These are phyloP conservation scores for Epichloe bromicola DNA, from an alignment of 2,329 filamentous ascomycete species.

Conservation along the genomic window DNA sequence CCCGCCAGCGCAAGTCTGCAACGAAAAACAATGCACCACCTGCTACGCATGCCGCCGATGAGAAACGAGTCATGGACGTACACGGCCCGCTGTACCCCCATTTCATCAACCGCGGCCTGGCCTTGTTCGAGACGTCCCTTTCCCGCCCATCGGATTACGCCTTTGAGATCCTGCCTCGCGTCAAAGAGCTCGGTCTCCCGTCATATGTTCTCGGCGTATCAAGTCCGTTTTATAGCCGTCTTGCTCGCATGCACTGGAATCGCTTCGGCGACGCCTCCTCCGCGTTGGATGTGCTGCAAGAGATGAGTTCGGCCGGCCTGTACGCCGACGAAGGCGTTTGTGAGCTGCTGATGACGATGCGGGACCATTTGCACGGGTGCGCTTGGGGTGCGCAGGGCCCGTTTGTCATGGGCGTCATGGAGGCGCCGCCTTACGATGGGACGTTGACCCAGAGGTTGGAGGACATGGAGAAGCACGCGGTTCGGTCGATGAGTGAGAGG, in stretches of 20 bases:
- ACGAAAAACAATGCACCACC: conserved; percentile 1
- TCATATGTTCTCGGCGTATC: conserved; percentile 61
- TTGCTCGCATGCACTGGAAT: conserved; percentile 49
- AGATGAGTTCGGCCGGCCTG: conserved; percentile 53
- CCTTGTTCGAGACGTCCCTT: conserved; percentile 45
- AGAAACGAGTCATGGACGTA: conserved; percentile 34
- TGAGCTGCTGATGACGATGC: conserved; percentile 17
- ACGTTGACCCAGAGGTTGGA: conserved; percentile 15
- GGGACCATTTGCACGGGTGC: conserved; percentile 21
- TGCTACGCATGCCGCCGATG: conserved; percentile 6
- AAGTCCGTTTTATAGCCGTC: conserved; percentile 55
- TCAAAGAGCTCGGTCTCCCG: conserved; percentile 54
- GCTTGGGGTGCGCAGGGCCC: conserved; percentile 23
- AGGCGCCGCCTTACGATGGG: conserved; percentile 22
- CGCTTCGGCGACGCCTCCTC: conserved; percentile 43
- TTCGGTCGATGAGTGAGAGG: too few species aligned
- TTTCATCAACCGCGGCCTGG: conserved; percentile 44
- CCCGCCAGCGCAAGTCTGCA: background rate
- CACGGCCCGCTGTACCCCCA: conserved; percentile 50
- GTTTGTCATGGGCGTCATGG: conserved; percentile 26
- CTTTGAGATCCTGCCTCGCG: conserved; percentile 48
- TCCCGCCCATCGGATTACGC: conserved; percentile 42
- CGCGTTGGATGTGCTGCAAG: conserved; percentile 43
- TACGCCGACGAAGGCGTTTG: conserved; percentile 33
- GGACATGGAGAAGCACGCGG: conserved; percentile 10